These are phyloP conservation scores for Cordyceps farinosa DNA, from an alignment of 2,329 filamentous ascomycete genomes.

Conservation along the genomic window DNA sequence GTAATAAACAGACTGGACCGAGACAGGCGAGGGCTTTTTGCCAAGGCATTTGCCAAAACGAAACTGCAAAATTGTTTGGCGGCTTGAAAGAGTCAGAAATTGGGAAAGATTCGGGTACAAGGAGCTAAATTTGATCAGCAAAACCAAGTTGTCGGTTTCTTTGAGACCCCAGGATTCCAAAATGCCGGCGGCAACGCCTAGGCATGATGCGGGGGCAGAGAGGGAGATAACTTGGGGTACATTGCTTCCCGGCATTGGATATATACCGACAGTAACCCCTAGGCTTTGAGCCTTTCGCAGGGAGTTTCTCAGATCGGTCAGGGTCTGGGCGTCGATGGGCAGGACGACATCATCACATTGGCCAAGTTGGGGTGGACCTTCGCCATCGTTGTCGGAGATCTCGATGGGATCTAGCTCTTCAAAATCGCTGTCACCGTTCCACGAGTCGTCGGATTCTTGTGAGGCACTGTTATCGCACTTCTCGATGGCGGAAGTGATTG, in stretches of 20 bases:
- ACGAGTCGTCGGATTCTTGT: neutral
- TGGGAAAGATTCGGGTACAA: constrained; percentile 59
- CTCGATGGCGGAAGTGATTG: constrained; percentile 33
- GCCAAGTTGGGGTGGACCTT: constrained; percentile 16
- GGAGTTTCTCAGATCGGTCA: constrained; percentile 43
- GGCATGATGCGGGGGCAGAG: constrained; percentile 64
- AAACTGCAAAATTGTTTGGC: constrained; percentile 45
- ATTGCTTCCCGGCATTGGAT: constrained; percentile 44
- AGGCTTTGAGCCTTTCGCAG: constrained; percentile 56
- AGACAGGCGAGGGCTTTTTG: constrained; percentile 64
- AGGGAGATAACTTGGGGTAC: constrained; percentile 53
- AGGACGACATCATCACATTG: constrained; percentile 30
- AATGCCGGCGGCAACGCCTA: constrained; percentile 70
- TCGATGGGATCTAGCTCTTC: constrained; percentile 33
- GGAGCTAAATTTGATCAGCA: constrained; percentile 63
- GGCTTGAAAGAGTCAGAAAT: constrained; percentile 41
- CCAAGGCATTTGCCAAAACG: constrained; percentile 66
- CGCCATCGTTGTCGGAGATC: constrained; percentile 32
- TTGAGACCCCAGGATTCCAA: constrained; percentile 74
- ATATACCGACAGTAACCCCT: constrained; percentile 67
- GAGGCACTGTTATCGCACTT: constrained; percentile 33
- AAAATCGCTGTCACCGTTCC: constrained; percentile 23
- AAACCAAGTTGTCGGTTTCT: constrained; percentile 64
- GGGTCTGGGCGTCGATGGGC: neutral
- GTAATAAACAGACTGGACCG: constrained; percentile 43